A percentile compares a stretch with the other conserved stretches of the same genome.
Evolutionary conservation across 139 green algal species (phyloP).

Genomic region (Volvox reticuliferus): DNA sequence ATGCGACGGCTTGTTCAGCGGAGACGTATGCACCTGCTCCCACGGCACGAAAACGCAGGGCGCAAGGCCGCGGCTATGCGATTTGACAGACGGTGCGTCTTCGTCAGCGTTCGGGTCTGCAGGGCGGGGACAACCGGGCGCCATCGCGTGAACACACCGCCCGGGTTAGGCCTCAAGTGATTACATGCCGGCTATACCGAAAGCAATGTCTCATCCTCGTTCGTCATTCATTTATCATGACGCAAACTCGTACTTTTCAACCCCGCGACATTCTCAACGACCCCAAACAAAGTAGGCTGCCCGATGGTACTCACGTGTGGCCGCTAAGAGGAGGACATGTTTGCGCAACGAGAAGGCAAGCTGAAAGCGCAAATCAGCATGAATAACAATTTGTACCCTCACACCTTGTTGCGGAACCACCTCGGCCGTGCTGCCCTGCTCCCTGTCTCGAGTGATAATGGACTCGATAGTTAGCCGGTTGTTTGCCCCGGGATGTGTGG

Average conservation of each 20-base stretch:
- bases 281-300: no score
- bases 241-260: no score
- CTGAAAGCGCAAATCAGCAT: no score
- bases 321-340: no score
- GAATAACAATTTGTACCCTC: no score
- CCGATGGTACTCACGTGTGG: no score
- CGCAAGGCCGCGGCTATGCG: constrained; percentile 72
- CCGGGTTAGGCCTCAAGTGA: no score
- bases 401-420: background rate
- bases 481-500: constrained; percentile 74
- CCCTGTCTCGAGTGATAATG: constrained; percentile 78
- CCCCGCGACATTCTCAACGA: no score
- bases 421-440: constrained; percentile 35
- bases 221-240: no score
- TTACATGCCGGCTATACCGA: no score
- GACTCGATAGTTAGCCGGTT: constrained; percentile 83
- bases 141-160: background rate
- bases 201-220: no score
- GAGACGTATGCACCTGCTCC: constrained; percentile 64
- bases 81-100: constrained; percentile 34
- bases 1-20: constrained; percentile 78
- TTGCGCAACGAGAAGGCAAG: no score
- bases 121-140: background rate
- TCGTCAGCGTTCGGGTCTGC: background rate
- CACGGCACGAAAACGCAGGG: constrained; percentile 85